Evolutionary conservation across 345 rosid species (phyloP).

Genomic region (Eutrema yunnanense): DNA sequence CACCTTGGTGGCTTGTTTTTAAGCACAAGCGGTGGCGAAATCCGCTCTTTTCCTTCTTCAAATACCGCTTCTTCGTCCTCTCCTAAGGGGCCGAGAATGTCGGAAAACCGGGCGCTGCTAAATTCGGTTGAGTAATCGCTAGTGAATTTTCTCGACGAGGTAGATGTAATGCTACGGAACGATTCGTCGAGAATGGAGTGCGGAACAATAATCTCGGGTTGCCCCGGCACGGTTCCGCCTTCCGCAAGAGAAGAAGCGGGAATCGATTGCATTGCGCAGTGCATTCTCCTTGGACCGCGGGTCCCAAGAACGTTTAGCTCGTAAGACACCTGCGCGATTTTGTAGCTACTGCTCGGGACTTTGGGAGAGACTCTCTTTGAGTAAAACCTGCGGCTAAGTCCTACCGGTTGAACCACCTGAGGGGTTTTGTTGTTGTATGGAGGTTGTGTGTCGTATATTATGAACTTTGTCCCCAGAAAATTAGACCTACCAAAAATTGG

Average conservation of each 20-base stretch:
- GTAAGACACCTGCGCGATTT: conserved; percentile 73
- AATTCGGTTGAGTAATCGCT: conserved; percentile 61
- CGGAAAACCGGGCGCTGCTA: conserved; percentile 82
- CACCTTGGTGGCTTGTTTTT: conserved; percentile 87
- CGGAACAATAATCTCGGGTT: conserved; percentile 64
- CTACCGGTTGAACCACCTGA: conserved; percentile 49
- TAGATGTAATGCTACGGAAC: conserved; percentile 58
- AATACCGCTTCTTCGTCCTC: conserved; percentile 38
- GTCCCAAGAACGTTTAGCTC: conserved; percentile 94
- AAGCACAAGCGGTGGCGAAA: conserved; percentile 52
- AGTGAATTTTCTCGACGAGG: conserved; percentile 57
- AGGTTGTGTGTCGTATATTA: conserved; percentile 86
- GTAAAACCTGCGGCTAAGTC: conserved; percentile 74
- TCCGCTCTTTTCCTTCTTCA: conserved; percentile 46
- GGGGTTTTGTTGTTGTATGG: conserved; percentile 62
- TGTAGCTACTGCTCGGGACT: conserved; percentile 84
- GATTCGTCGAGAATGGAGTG: conserved; percentile 74
- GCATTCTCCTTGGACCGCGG: conserved; percentile 94
- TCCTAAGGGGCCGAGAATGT: conserved; percentile 51
- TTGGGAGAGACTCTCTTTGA: conserved; percentile 88
- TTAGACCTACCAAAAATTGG: conserved; percentile 56
- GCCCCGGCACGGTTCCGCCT: conserved; percentile 81
- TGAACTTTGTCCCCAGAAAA: conserved; percentile 87
- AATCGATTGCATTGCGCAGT: conserved; percentile 74
- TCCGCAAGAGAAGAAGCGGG: conserved; percentile 71